Base-by-base conservation (phyloP, 176 grass and related monocot species). In the Zoysia pacifica region DNA sequence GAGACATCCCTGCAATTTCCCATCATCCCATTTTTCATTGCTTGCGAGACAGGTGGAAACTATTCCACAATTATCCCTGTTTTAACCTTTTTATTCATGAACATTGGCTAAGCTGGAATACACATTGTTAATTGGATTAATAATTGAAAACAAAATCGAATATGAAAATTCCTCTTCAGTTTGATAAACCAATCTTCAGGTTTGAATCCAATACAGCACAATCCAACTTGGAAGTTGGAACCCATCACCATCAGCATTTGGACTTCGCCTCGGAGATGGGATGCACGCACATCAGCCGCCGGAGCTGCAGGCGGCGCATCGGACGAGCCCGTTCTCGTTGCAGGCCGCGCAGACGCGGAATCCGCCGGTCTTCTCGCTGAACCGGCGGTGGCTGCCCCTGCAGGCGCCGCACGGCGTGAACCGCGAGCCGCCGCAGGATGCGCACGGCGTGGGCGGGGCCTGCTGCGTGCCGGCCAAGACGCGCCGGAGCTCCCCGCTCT, bases 301-400 rank as follows among this genome's bases (percentile, higher is more conserved):
- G 68, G 68, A 51, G 69, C 9, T 45, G 73, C 94, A 97, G 9
- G 79, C 47, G 37, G 58, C 14, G 55, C 94, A 97, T 16, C 91
- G 84, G 67, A 97, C 82, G 73, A 97, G 91, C 14, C 94, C 94
- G 72, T 94, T 91, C 80, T 97, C 94, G 56, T 97, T 92, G 94
- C 94, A 97, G 62, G 69, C 78, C 63, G 75, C 14, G 85, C 91
- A 97, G 87, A 87, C 82, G 67, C 89, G 91, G 88, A 97, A 94
- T 5, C 77, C 84, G 47, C 75, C 83, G 62, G 87, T 84, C 84
- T 97, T 94, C 47, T 97, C 85, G 84, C 89, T 91, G 85, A 88
- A 97, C 63, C 83, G 7, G 19, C 83, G 93, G 72, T 86, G 89
- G 79, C 89, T 92, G 19, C 94, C 94, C 49, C 74, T 11, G 58